Evolutionary conservation across 345 rosid genomes (phyloP), one percentile per base, ranked within the genome.

Genomic region (Arabis alpina): DNA sequence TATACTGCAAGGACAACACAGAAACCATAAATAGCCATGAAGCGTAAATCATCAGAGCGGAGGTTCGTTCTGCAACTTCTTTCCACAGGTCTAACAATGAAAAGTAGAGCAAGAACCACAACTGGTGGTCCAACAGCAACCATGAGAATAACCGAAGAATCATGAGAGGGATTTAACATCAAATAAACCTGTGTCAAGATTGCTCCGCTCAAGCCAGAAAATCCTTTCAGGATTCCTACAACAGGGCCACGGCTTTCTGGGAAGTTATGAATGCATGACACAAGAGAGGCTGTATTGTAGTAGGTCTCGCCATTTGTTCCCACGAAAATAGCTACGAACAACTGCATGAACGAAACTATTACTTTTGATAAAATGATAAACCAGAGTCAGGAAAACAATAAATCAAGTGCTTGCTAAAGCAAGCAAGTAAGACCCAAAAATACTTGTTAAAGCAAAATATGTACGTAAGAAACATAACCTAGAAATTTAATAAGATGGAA

Each of bases 121-220:
- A 90, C 59, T 15, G 90, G 73, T 27, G 98, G 96, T 30, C 87
- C 95, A 51, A 88, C 80, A 0, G 93, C 95, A 37, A 88, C 80
- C 88, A 88, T 80, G 72, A 90, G 83, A 39, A 92, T 82, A 42
- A 92, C 88, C 12, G 91, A 77, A 7, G 97, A 81, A 6, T 83
- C 84, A 54, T 82, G 65, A 36, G 92, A 76, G 6, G 90, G 79
- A 70, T 73, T 83, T 67, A 84, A 80, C 89, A 85, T 80, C 24
- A 79, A 65, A 63, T 92, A 87, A 44, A 92, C 74, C 80, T 88
- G 96, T 13, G 93, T 90, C 77, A 90, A 75, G 72, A 92, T 88
- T 42, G 96, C 98, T n/a, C 98, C 96, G 54, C 95, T 85, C 76
- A 90, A 79, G 25, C 98, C 98, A 5, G 98, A 89, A 72, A 90